A percentile compares a stretch with the other conserved stretches of the same genome.
Conservation (phyloP, 2,329 filamentous ascomycete species). For the Botryotinia globosa region DNA sequence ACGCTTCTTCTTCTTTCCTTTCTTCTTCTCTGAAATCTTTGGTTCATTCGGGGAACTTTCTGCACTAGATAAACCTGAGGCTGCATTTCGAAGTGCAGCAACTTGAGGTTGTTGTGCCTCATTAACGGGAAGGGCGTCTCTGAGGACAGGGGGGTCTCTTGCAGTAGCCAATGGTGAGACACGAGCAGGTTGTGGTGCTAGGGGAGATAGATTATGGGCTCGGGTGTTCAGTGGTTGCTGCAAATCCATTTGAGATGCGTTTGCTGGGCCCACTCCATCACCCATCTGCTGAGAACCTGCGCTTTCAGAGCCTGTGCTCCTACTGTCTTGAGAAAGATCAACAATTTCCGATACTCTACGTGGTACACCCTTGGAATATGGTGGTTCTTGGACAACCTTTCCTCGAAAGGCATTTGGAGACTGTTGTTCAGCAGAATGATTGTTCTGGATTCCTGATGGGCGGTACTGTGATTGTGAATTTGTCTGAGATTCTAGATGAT, state of each 20-base stretch:
- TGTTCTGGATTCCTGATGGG: constrained; percentile 8
- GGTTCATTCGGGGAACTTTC: constrained; percentile 55
- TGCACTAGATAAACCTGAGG: constrained; percentile 51
- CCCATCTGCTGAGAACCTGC: constrained; percentile 34
- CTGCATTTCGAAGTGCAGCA: constrained; percentile 51
- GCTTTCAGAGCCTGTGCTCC: constrained; percentile 9
- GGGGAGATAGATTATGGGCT: constrained; percentile 69
- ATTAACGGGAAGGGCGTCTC: constrained; percentile 30
- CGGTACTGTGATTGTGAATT: constrained; percentile 26
- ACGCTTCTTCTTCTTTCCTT: constrained; percentile 55
- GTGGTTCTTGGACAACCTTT: constrained; percentile 2
- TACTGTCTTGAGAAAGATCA: constrained; percentile 20
- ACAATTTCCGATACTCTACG: constrained; percentile 18
- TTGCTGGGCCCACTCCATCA: constrained; percentile 40
- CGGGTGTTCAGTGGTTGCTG: constrained; percentile 47
- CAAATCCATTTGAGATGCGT: constrained; percentile 40
- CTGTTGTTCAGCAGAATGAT: constrained; percentile 11
- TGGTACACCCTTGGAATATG: background rate
- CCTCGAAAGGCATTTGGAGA: constrained; percentile 9
- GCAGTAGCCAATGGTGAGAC: constrained; percentile 56
- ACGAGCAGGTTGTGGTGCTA: constrained; percentile 73
- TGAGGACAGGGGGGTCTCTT: constrained; percentile 37
- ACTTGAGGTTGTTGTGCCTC: constrained; percentile 51
- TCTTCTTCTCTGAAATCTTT: constrained; percentile 49
- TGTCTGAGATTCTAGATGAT: constrained; percentile 30